Evolutionary conservation across 108 stramenopile genomes (phyloP), one percentile per base, ranked within the genome.

Genomic region (Skeletonema costatum): DNA sequence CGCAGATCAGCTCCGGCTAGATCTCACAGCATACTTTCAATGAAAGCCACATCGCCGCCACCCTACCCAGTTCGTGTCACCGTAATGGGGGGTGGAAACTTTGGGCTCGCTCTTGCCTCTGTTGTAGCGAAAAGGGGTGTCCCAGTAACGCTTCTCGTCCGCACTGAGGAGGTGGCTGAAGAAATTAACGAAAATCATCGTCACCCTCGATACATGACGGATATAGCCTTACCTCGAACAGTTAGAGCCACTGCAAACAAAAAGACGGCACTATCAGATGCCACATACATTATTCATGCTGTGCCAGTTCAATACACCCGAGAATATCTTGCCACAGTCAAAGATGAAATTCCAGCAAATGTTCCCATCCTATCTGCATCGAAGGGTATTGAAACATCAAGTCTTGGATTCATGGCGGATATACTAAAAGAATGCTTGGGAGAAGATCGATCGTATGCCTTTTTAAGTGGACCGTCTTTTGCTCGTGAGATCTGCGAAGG

Each of bases 11-110:
- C n/a, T 56, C 25, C 19, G 9, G 9, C 25, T 29, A 56, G 29
- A 56, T 56, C 53, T 56, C 25, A 25, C 25, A 56, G 10, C 53
- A 56, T 56, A 56, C 53, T 56, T 21, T 56, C 53, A 56, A 56
- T 56, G 53, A 56, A 56, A 25, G 19, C 3, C 1, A 29, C 53
- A 25, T 4, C 53, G 25, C 53, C 53, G 0, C 53, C 53, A 56
- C 53, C 53, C 21, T 56, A 56, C 53, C 53, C 91, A 32, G 89
- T 92, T 41, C 88, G 91, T 59, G 82, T 95, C 41, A 88, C 95
- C 21, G 95, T 98, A 56, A 89, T 98, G 84, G 98, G 98, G 8
- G 97, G 97, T 6, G 98, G 98, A 9, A 96, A 97, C 82, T 98
- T 98, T 76, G 97, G 96, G 29, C 76, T 98, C 19, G 98, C 98